Base-by-base conservation (phyloP, 495 filamentous ascomycete species). In the Bacidia gigantensis region DNA sequence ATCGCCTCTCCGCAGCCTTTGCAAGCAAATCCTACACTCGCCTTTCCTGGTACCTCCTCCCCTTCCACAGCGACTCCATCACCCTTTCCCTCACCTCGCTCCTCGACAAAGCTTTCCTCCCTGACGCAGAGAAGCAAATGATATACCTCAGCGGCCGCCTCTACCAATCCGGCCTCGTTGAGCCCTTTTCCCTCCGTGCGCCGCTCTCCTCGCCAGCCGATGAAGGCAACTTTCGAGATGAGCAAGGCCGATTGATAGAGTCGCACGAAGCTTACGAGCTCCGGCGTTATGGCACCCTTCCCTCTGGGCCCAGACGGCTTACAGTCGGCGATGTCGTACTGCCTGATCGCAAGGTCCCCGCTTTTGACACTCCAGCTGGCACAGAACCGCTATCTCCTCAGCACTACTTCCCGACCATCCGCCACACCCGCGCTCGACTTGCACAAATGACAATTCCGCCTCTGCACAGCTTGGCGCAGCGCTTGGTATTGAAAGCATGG, bases 51-150 rank as follows among this genome's bases (percentile, higher is more conserved):
- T 97, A 86, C 86, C 94, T 93, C 62, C 78, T 98, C 11, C 82
- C 94, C 60, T 96, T 88, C 87, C 81, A 84, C 11, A 86, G 87
- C 43, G 92, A 97, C 64, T 90, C 97, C 58, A 87, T 98, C 38
- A 73, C 75, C 25, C 82, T 86, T 74, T 78, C 92, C 44, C 77
- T 83, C 1, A 79, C 80, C 2, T 84, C 93, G 54, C 79, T 95
- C 49, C 65, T 96, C 2, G 73, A 78, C 32, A 74, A 71, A 45
- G 72, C 73, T n/a, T 95, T 89, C 65, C 75, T 98, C 2, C 72
- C 74, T 2, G 71, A 74, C 14, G 80, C 89, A 0, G 89, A 95
- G 61, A 80, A 78, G 52, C 77, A 75, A 49, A 69, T 85, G 40
- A 80, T 93, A 48, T 93, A 80, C 68, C 77, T 93, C 2, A 76